Conservation (phyloP, 139 green algal genomes). For the Mesotaenium endlicherianum region DNA sequence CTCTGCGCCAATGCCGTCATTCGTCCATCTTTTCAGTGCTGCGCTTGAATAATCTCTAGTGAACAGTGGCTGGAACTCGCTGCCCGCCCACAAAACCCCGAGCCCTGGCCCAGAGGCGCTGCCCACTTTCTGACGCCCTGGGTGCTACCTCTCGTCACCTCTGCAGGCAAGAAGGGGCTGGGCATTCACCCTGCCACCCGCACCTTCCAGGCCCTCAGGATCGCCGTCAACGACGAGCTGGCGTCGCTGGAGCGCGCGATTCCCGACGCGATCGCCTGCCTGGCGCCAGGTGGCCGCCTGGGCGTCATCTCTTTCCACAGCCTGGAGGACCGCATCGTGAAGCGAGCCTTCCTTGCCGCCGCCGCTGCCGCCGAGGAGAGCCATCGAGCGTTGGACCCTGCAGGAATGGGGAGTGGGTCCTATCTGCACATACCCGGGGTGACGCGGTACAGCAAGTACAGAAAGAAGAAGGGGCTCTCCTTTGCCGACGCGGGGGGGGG, state of each 20-base stretch:
- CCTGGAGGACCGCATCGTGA: slow-evolving; percentile 91
- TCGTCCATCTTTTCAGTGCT: no score
- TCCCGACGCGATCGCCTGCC: slow-evolving; percentile 59
- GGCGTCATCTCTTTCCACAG: slow-evolving; percentile 93
- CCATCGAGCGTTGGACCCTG: no score
- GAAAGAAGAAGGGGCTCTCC: neutral
- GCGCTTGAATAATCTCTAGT: no score
- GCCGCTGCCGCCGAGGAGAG: neutral
- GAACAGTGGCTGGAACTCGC: no score
- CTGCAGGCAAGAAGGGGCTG: no score
- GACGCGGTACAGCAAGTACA: slow-evolving; percentile 13
- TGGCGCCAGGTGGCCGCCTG: slow-evolving; percentile 73
- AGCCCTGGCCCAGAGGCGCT: no score
- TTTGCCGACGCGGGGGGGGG: neutral
- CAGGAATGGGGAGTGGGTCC: neutral
- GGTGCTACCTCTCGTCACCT: no score
- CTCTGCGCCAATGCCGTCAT: no score
- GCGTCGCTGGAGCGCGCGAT: slow-evolving; percentile 58
- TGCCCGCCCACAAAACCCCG: no score
- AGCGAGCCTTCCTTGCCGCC: slow-evolving; percentile 72
- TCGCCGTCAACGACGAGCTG: slow-evolving; percentile 94
- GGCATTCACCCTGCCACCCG: slow-evolving; percentile 88
- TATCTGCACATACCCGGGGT: slow-evolving; percentile 8
- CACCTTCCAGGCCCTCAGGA: slow-evolving; percentile 88
- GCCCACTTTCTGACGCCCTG: no score